These are phyloP conservation scores for Furcasterigmium sp. DNA, from an alignment of 2,329 filamentous ascomycete species.

Conservation along the genomic window DNA sequence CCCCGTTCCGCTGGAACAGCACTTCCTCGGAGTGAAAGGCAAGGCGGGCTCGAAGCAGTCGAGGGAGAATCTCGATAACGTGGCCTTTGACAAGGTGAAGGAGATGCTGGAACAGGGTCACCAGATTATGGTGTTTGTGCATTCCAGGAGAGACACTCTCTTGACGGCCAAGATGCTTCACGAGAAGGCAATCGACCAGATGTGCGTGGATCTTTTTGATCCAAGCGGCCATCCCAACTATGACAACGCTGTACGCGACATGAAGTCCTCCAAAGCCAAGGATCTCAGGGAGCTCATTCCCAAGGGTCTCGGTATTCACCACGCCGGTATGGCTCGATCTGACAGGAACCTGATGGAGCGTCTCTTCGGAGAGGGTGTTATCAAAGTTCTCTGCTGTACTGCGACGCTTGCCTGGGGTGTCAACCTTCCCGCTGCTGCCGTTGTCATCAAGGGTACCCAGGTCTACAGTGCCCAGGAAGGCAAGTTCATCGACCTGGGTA, in stretches of 20 bases:
- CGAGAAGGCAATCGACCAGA: constrained; percentile 79
- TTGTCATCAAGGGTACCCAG: constrained; percentile 97
- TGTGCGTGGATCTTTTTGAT: constrained; percentile 77
- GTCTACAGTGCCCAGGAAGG: constrained; percentile 95
- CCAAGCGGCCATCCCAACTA: constrained; percentile 74
- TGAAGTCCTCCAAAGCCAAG: constrained; percentile 78
- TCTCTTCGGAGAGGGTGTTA: constrained; percentile 83
- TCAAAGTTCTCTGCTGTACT: constrained; percentile 97
- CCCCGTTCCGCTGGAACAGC: constrained; percentile 92
- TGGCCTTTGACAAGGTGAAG: constrained; percentile 89
- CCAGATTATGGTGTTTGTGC: constrained; percentile 99
- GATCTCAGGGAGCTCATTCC: constrained; percentile 85
- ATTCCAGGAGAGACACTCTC: constrained; percentile 91
- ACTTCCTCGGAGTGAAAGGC: constrained; percentile 94
- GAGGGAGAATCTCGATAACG: constrained; percentile 81
- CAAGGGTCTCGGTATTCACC: constrained; percentile 91
- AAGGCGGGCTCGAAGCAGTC: constrained; percentile 77
- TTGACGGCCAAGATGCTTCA: constrained; percentile 80
- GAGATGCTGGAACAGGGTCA: constrained; percentile 91
- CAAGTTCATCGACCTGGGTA: constrained; percentile 93
- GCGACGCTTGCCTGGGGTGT: constrained; percentile 98
- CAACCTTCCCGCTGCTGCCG: constrained; percentile 92
- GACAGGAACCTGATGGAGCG: constrained; percentile 96
- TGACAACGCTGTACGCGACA: constrained; percentile 72
- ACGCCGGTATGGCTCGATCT: constrained; percentile 91